A percentile compares a stretch with the other conserved stretches of the same genome.
Evolutionary conservation across 768 basidiomycete species (phyloP).

Genomic region (Tulasnella sp.): DNA sequence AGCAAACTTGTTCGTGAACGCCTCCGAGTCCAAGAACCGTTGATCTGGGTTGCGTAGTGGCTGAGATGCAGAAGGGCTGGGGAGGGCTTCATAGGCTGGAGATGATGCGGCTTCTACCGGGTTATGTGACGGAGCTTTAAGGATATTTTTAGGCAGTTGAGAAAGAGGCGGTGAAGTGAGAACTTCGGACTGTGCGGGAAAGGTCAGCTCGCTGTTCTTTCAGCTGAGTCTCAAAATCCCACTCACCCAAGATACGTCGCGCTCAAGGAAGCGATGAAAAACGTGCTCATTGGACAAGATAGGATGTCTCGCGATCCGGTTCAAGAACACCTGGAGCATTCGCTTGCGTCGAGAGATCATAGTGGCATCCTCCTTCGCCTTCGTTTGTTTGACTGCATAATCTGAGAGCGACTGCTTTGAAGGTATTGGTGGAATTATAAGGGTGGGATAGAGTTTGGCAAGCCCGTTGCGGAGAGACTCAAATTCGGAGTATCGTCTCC

Average conservation of each 20-base stretch:
- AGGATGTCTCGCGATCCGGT: slow-evolving; percentile 84
- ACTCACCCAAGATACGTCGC: slow-evolving; percentile 91
- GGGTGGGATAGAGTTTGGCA: slow-evolving; percentile 84
- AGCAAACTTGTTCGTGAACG: slow-evolving; percentile 93
- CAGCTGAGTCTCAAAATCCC: slow-evolving; percentile 20
- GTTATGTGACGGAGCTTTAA: slow-evolving; percentile 92
- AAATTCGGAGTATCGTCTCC: slow-evolving; percentile 95
- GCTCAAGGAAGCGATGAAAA: slow-evolving; percentile 92
- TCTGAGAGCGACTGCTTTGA: slow-evolving; percentile 94
- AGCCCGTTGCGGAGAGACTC: slow-evolving; percentile 84
- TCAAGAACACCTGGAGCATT: slow-evolving; percentile 93
- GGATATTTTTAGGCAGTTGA: slow-evolving; percentile 86
- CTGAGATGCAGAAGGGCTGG: slow-evolving; percentile 83
- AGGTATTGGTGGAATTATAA: slow-evolving; percentile 96
- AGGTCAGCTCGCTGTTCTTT: slow-evolving; percentile 12
- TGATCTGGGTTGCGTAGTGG: slow-evolving; percentile 92
- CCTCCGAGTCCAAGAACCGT: slow-evolving; percentile 91
- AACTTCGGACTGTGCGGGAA: slow-evolving; percentile 68
- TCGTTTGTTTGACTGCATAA: slow-evolving; percentile 94
- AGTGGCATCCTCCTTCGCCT: slow-evolving; percentile 92
- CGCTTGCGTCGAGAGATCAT: slow-evolving; percentile 90
- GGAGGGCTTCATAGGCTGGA: slow-evolving; percentile 75
- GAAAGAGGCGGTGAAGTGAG: slow-evolving; percentile 89
- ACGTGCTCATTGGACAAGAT: slow-evolving; percentile 94
- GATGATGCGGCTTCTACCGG: slow-evolving; percentile 76